phyloP scores from a whole-genome alignment of 495 filamentous ascomycete species.

The Extremus antarcticus region DNA sequence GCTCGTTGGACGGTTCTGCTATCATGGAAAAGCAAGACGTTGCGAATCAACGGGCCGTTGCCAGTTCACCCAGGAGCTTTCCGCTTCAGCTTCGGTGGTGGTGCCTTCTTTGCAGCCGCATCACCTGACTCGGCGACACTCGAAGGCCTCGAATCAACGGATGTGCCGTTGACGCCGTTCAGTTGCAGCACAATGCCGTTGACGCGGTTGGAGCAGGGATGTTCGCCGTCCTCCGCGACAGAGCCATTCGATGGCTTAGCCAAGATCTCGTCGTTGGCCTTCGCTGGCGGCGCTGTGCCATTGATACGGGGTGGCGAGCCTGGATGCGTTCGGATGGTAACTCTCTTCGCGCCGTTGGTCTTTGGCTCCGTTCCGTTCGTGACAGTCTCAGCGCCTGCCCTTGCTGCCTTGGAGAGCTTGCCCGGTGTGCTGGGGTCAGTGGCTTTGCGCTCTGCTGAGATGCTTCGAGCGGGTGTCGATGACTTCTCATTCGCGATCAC shows the following conservation, averaged over 20 bases:
- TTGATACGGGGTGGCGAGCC: background rate
- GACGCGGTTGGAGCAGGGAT: background rate
- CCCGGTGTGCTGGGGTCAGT: background rate
- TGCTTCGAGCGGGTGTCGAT: background rate
- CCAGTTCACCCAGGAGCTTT: background rate
- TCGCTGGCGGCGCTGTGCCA: background rate
- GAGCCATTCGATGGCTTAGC: background rate
- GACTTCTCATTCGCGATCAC: background rate
- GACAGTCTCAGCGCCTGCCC: background rate
- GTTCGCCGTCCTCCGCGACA: background rate
- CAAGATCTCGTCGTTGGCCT: background rate
- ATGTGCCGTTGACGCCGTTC: slow-evolving; percentile 6
- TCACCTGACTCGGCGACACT: background rate
- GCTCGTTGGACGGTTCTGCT: too few species aligned
- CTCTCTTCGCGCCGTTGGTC: background rate
- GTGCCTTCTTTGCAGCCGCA: background rate
- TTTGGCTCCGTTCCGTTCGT: background rate
- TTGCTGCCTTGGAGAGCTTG: background rate
- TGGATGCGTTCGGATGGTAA: background rate
- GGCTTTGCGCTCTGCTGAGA: background rate
- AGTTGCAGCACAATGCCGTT: slow-evolving; percentile 9
- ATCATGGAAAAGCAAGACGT: too few species aligned
- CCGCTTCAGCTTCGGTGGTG: slow-evolving; percentile 1
- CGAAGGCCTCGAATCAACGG: background rate
- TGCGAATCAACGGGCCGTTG: too few species aligned